These are phyloP conservation scores for Trametes pubescens DNA, from an alignment of 1,284 basidiomycete species.

Conservation along the genomic window DNA sequence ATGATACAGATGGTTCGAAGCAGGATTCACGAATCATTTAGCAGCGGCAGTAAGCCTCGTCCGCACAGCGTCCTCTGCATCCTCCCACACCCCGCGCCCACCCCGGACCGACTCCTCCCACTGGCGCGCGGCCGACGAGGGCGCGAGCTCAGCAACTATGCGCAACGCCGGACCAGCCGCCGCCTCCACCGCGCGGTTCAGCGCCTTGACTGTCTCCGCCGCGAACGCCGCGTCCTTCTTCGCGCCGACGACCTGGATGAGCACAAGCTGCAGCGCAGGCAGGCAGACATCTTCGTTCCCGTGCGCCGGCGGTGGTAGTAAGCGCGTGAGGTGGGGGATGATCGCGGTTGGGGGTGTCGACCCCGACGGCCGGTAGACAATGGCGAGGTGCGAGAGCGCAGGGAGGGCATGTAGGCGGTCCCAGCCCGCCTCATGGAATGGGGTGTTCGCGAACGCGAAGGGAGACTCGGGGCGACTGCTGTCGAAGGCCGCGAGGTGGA, in stretches of 20 bases:
- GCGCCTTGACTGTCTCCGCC: slow-evolving; percentile 32
- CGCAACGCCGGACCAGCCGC: slow-evolving; percentile 37
- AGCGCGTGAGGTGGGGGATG: slow-evolving; percentile 34
- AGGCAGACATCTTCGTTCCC: slow-evolving; percentile 21
- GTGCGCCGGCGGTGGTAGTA: slow-evolving; percentile 26
- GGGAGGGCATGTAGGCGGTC: slow-evolving; percentile 42
- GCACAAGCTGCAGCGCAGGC: slow-evolving; percentile 39
- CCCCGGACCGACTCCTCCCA: slow-evolving; percentile 44
- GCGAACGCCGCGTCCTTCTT: slow-evolving; percentile 29
- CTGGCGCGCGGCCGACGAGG: slow-evolving; percentile 43
- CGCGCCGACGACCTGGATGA: slow-evolving; percentile 44
- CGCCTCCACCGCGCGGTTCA: slow-evolving; percentile 38
- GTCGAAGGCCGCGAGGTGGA: slow-evolving; percentile 44
- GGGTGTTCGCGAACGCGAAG: slow-evolving; percentile 29
- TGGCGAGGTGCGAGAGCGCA: slow-evolving; percentile 47
- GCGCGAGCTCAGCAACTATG: slow-evolving; percentile 45
- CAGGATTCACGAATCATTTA: slow-evolving; percentile 1
- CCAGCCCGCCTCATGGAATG: slow-evolving; percentile 35
- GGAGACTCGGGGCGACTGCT: slow-evolving; percentile 32
- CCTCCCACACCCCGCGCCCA: slow-evolving; percentile 41
- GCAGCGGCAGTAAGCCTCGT: slow-evolving; percentile 23
- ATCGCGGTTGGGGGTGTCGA: slow-evolving; percentile 33
- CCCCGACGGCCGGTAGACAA: slow-evolving; percentile 43
- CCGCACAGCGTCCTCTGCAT: slow-evolving; percentile 38
- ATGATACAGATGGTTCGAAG: background rate